Percentiles rank a stretch among this genome's conserved stretches.
phyloP scores from a whole-genome alignment of 1,284 basidiomycete species.

The Heterobasidion irregulare region DNA sequence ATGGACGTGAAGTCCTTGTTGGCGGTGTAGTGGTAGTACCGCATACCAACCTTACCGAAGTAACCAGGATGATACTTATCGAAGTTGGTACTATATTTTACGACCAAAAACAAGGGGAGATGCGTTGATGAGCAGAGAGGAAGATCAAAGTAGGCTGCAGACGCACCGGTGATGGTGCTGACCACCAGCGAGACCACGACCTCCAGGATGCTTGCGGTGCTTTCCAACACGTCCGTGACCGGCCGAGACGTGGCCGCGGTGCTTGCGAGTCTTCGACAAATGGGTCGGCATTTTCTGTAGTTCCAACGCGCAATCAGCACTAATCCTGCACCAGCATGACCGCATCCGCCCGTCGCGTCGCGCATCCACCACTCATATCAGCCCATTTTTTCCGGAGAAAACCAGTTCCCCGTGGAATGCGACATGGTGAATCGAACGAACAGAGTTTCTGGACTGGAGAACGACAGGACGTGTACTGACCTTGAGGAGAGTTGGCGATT shows the following conservation, averaged over 20 bases:
- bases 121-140: neutral
- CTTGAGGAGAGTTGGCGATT: conserved; percentile 50
- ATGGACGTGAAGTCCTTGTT: conserved; percentile 88
- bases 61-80: conserved; percentile 98
- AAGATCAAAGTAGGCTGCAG: neutral
- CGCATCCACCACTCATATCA: conserved; percentile 33
- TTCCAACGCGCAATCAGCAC: conserved; percentile 11
- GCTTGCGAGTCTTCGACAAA: conserved; percentile 95
- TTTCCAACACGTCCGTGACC: conserved; percentile 99
- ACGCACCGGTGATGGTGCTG: conserved; percentile 96
- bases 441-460: neutral
- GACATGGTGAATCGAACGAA: neutral
- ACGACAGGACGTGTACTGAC: conserved; percentile 36
- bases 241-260: conserved; percentile 97
- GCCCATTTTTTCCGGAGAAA: neutral
- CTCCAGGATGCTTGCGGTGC: conserved; percentile 99
- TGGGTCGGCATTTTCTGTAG: conserved; percentile 85
- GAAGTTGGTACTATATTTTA: conserved; percentile 62
- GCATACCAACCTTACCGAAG: conserved; percentile 99
- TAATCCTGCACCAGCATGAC: neutral
- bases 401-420: neutral
- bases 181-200: conserved; percentile 99
- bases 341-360: conserved; percentile 21
- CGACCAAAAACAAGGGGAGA: conserved; percentile 1
- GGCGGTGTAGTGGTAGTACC: conserved; percentile 93